Percentiles rank a stretch among this genome's conserved stretches.
Evolutionary conservation across 192 early-diverging fungal species (phyloP).

Genomic region (Borealophlyctis nickersoniae): DNA sequence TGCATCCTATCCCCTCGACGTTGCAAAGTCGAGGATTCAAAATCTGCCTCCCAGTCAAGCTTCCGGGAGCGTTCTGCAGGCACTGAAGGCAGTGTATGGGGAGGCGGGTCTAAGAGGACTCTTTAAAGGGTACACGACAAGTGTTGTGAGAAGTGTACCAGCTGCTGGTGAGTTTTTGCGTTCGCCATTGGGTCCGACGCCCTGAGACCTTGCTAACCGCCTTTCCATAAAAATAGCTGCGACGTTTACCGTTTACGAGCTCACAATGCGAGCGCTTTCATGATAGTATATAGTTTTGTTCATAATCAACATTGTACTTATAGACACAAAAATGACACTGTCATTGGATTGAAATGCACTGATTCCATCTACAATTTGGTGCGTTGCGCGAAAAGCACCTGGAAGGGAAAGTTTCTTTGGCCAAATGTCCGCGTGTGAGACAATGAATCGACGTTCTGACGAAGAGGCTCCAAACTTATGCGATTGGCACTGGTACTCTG

Average conservation of each 20-base stretch:
- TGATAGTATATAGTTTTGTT: too few species aligned
- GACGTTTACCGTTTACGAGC: conserved; percentile 35
- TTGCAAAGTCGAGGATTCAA: conserved; percentile 68
- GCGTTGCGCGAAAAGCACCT: too few species aligned
- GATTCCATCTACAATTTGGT: too few species aligned
- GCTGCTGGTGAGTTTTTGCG: conserved; percentile 18
- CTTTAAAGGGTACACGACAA: conserved; percentile 27
- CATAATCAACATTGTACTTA: too few species aligned
- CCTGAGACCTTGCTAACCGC: neutral
- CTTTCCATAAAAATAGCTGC: conserved; percentile 14
- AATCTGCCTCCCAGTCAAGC: conserved; percentile 6
- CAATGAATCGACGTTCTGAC: too few species aligned
- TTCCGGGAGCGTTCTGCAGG: conserved; percentile 8
- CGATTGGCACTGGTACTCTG: too few species aligned
- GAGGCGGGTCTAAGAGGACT: conserved; percentile 19
- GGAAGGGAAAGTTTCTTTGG: too few species aligned
- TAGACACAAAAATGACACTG: too few species aligned
- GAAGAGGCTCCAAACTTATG: too few species aligned
- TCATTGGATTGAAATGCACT: too few species aligned
- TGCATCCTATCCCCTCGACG: conserved; percentile 80
- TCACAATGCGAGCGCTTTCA: conserved; percentile 14
- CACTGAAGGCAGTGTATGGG: conserved; percentile 14
- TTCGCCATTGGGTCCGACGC: neutral
- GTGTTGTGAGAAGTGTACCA: conserved; percentile 25
- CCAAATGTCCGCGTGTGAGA: too few species aligned